A percentile compares a stretch with the other conserved stretches of the same genome.
Evolutionary conservation across 441 rosid species (phyloP).

Genomic region (Cnidoscolus chayamansa): DNA sequence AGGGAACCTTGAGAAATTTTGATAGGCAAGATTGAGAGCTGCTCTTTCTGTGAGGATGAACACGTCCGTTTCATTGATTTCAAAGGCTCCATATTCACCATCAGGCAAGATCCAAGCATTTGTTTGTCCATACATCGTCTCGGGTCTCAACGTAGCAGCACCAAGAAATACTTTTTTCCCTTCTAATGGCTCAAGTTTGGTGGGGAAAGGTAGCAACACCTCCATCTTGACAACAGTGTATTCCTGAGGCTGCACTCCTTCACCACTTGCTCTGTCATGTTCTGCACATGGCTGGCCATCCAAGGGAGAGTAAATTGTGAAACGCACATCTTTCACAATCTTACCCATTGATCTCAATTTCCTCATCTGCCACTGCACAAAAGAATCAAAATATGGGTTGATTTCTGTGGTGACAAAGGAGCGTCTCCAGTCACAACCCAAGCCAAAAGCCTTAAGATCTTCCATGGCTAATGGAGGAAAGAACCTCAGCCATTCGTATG

Average conservation of each 20-base stretch:
- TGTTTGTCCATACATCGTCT: slow-evolving; percentile 96
- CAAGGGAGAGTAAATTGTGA: slow-evolving; percentile 78
- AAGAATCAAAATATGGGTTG: slow-evolving; percentile 71
- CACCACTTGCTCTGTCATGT: slow-evolving; percentile 91
- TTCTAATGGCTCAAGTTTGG: slow-evolving; percentile 55
- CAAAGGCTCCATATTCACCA: slow-evolving; percentile 93
- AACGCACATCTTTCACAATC: slow-evolving; percentile 76
- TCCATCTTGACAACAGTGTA: slow-evolving; percentile 90
- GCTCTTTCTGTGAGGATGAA: slow-evolving; percentile 66
- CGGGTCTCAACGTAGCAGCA: slow-evolving; percentile 94
- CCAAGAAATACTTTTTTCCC: slow-evolving; percentile 76
- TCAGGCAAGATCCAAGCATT: slow-evolving; percentile 96
- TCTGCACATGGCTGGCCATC: slow-evolving; percentile 97
- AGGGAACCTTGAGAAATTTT: slow-evolving; percentile 65
- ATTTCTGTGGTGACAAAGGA: slow-evolving; percentile 82
- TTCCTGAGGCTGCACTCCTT: slow-evolving; percentile 93
- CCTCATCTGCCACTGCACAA: slow-evolving; percentile 91
- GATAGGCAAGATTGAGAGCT: slow-evolving; percentile 87
- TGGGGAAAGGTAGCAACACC: slow-evolving; percentile 63
- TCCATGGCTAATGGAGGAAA: slow-evolving; percentile 83
- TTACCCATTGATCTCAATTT: slow-evolving; percentile 81
- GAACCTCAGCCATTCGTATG: slow-evolving; percentile 67
- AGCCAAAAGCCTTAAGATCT: slow-evolving; percentile 78
- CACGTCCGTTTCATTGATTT: slow-evolving; percentile 74
- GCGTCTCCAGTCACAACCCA: slow-evolving; percentile 94